These are phyloP conservation scores for Cyberlindnera mycetangii DNA, from an alignment of 805 yeast species.

Conservation along the genomic window DNA sequence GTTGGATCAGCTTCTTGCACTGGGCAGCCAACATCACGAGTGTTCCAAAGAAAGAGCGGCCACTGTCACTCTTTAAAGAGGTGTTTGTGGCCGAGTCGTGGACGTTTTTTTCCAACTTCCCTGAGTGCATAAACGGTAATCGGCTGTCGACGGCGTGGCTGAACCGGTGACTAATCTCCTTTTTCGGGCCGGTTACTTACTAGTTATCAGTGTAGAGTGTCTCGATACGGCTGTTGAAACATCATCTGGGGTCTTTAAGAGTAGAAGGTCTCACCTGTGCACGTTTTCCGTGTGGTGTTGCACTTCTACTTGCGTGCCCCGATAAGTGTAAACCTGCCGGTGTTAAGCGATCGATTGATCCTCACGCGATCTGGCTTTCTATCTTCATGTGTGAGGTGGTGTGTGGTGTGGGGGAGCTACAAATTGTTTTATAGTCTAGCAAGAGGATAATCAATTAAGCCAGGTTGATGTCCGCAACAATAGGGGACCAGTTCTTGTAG, in stretches of 20 bases:
- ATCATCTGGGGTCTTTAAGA: too few species aligned
- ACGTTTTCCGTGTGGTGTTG: too few species aligned
- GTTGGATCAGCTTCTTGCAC: constrained; percentile 7
- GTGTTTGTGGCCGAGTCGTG: not conserved
- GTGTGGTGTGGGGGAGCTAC: too few species aligned
- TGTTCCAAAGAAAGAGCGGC: not conserved
- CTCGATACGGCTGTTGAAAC: too few species aligned
- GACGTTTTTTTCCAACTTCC: not conserved
- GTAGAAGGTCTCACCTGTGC: too few species aligned
- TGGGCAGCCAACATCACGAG: constrained; percentile 4
- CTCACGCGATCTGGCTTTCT: not conserved
- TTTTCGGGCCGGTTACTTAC: not conserved
- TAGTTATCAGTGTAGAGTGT: not conserved
- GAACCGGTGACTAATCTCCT: constrained; percentile 5
- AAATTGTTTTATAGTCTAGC: too few species aligned
- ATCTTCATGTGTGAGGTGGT: too few species aligned
- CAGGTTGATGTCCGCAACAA: constrained; percentile 28
- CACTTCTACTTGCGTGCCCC: not conserved
- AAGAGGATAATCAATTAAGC: not conserved
- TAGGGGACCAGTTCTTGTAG: constrained; percentile 50
- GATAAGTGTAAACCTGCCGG: not conserved
- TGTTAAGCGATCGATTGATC: not conserved
- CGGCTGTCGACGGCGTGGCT: constrained; percentile 10
- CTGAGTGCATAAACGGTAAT: too few species aligned
- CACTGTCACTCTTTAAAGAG: not conserved